Conservation (phyloP, 352 stramenopile genomes). For the Globisporangium apiculatum region DNA sequence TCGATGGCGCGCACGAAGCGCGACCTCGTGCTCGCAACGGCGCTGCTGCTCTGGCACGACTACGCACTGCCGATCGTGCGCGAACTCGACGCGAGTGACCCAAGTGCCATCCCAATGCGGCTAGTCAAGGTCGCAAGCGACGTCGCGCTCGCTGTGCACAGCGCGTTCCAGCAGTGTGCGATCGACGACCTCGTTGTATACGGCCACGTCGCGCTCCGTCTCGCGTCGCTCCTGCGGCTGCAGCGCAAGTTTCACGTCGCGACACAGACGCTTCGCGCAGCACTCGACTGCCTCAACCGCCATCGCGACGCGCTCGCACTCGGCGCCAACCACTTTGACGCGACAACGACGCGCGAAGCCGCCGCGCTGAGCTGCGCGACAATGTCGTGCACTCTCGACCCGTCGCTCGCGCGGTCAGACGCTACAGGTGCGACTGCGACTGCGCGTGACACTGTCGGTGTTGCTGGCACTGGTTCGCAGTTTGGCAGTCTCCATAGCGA, state of each 20-base stretch:
- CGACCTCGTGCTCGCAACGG: constrained; percentile 25
- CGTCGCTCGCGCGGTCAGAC: constrained; percentile 9
- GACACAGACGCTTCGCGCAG: constrained; percentile 25
- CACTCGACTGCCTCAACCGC: constrained; percentile 27
- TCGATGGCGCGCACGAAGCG: constrained; percentile 18
- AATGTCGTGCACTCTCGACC: constrained; percentile 23
- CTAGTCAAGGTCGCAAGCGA: constrained; percentile 17
- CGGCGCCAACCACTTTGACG: constrained; percentile 27
- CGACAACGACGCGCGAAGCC: neutral
- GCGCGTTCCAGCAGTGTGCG: constrained; percentile 32
- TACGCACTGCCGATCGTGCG: constrained; percentile 19
- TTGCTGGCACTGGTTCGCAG: constrained; percentile 49
- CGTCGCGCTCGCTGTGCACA: constrained; percentile 35
- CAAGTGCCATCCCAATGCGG: constrained; percentile 11
- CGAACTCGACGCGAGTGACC: constrained; percentile 24
- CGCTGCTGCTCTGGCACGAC: constrained; percentile 37
- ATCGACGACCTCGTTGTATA: constrained; percentile 53
- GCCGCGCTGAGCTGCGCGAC: constrained; percentile 24
- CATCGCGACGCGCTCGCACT: constrained; percentile 32
- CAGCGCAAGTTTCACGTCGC: constrained; percentile 23
- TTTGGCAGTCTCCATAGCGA: constrained; percentile 44
- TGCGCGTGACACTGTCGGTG: constrained; percentile 26
- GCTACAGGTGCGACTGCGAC: neutral
- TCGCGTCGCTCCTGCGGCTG: constrained; percentile 28
- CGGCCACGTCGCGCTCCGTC: constrained; percentile 29